phyloP scores from a whole-genome alignment of 2,329 filamentous ascomycete species.

The Lasiodiplodia hormozganensis region DNA sequence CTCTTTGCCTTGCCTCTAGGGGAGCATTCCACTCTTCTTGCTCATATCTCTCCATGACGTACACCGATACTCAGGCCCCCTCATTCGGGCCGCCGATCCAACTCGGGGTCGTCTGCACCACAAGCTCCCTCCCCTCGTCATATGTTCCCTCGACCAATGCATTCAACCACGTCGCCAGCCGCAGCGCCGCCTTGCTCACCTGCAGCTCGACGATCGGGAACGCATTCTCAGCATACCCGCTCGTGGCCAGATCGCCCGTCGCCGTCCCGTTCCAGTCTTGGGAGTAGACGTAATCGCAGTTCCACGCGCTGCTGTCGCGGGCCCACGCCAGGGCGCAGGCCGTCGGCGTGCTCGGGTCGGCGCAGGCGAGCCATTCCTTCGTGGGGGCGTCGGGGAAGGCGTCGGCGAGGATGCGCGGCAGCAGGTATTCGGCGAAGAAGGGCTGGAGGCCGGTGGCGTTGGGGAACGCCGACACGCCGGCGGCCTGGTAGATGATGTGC shows the following conservation, averaged over 20 bases:
- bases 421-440: constrained; percentile 42
- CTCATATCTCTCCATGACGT: neutral
- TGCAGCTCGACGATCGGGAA: constrained; percentile 50
- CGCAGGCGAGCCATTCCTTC: constrained; percentile 46
- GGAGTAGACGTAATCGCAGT: constrained; percentile 49
- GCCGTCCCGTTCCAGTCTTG: constrained; percentile 38
- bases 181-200: constrained; percentile 49
- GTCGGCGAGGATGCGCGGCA: constrained; percentile 44
- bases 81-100: constrained; percentile 12
- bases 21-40: constrained; percentile 28
- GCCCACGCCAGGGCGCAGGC: constrained; percentile 48
- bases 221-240: constrained; percentile 48
- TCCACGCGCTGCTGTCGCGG: constrained; percentile 48
- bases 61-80: neutral
- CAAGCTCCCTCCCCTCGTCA: constrained; percentile 32
- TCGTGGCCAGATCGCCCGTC: constrained; percentile 40
- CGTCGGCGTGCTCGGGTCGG: constrained; percentile 40
- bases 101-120: constrained; percentile 30
- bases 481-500: constrained; percentile 47
- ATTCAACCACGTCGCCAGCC: constrained; percentile 50
- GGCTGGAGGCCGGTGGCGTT: constrained; percentile 43
- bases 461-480: constrained; percentile 44
- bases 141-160: constrained; percentile 38
- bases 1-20: neutral
- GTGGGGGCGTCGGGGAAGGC: constrained; percentile 43